Base-by-base conservation (phyloP, 306 rosid species). In the Prosopis cineraria region DNA sequence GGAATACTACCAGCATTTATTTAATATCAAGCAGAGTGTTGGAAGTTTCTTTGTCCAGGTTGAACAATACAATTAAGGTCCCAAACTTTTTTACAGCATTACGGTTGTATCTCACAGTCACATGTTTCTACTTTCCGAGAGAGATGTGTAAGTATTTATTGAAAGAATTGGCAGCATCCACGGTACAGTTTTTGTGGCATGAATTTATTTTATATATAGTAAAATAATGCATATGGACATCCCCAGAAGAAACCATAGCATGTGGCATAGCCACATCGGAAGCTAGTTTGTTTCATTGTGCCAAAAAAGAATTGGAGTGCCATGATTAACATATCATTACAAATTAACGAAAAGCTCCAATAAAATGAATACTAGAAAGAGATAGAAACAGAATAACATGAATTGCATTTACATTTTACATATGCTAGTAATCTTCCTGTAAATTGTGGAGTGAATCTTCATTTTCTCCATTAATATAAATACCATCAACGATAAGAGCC, bases 221-320 rank as follows among this genome's bases (percentile, higher is more conserved):
- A 2, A 66, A 5, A 11, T 25, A 60, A 39, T 73, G 59, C 70
- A 44, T 43, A 40, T 16, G 45, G 37, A 39, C 30, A 65, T 11
- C 45, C 68, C 53, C 77, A 41, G 70, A 10, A 17, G 43, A 59
- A 74, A 24, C 66, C 53, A 65, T 33, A 30, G 31, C 47, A 64
- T 29, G 50, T 16, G 65, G 71, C 68, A 56, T 40, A 68, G 17
- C 29, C 62, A n/a, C 20, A 10, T 29, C 62, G 19, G n/a, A 22
- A 48, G 24, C 68, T 36, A 25, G 16, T 29, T 31, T 31, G 34
- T 53, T 52, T 7, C 16, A 33, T 25, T 39, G 20, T 9, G 29
- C 65, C 74, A 77, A 3, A 14, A 11, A 9, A 12, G 4, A 53
- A 68, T 19, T 65, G 82, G 58, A 24, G 43, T 31, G 56, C 31